Evolutionary conservation across 1,284 basidiomycete genomes (phyloP).

Genomic region (Schizophyllum commune): DNA sequence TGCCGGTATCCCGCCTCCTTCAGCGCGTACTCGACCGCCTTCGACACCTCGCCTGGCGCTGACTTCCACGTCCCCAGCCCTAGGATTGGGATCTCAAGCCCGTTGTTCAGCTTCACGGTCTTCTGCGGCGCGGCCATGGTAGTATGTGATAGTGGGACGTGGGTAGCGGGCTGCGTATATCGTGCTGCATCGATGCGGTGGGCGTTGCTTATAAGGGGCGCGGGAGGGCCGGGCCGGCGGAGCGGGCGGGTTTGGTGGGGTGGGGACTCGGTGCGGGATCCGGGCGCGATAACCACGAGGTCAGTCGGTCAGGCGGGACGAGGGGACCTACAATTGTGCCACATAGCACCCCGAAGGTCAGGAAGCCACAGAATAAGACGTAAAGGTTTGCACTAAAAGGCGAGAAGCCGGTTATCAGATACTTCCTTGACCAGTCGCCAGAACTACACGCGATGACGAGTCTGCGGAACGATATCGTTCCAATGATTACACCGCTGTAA

Average conservation of each 20-base stretch:
- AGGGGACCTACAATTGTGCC: not conserved
- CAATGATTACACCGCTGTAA: too few species aligned
- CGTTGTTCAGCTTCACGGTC: conserved; percentile 62
- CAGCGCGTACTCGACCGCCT: conserved; percentile 67
- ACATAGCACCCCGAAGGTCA: too few species aligned
- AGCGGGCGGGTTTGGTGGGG: too few species aligned
- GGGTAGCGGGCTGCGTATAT: not conserved
- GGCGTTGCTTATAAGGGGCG: not conserved
- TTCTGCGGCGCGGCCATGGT: conserved; percentile 31
- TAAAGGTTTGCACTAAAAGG: too few species aligned
- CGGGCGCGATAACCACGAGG: not conserved
- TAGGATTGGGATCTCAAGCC: conserved; percentile 56
- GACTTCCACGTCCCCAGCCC: conserved; percentile 84
- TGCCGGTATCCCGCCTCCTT: conserved; percentile 71
- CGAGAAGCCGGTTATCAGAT: too few species aligned
- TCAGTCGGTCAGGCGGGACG: not conserved
- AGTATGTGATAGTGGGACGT: not conserved
- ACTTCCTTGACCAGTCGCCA: too few species aligned
- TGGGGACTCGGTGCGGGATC: not conserved
- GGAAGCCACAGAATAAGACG: too few species aligned
- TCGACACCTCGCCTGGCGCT: conserved; percentile 58
- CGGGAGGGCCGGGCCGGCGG: too few species aligned
- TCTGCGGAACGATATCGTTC: too few species aligned
- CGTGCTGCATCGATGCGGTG: not conserved
- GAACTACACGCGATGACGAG: too few species aligned